A percentile compares a stretch with the other conserved stretches of the same genome.
Conservation (phyloP, 2,329 filamentous ascomycete genomes). For the Leptographium flavum region DNA sequence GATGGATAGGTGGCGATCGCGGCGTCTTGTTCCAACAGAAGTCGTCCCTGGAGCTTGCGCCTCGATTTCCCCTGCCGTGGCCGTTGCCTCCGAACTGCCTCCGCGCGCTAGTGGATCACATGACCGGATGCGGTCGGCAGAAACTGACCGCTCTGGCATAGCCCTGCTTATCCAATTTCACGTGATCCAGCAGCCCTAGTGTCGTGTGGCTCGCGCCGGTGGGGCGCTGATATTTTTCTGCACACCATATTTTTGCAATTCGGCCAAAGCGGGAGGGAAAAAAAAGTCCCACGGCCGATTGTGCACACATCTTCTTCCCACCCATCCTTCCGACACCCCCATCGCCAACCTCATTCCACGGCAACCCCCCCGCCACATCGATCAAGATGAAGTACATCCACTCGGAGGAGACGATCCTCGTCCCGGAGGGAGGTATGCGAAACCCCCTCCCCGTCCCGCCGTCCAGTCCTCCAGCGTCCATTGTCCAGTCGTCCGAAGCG, state of each 20-base stretch:
- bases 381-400: conserved; percentile 99
- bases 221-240: conserved; percentile 3
- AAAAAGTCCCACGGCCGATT: conserved; percentile 4
- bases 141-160: conserved; percentile 2
- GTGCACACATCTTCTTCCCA: not conserved
- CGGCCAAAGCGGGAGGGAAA: conserved; percentile 2
- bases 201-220: not conserved
- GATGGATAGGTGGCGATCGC: no score
- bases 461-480: not conserved
- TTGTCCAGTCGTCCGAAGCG: not conserved
- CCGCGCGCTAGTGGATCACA: not conserved
- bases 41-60: not conserved
- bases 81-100: conserved; percentile 1
- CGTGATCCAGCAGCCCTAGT: conserved; percentile 2
- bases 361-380: conserved; percentile 32
- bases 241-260: conserved; percentile 6
- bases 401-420: conserved; percentile 86
- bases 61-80: not conserved
- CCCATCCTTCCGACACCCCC: conserved; percentile 8
- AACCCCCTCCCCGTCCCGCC: not conserved
- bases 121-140: conserved; percentile 4
- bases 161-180: not conserved
- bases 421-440: conserved; percentile 91
- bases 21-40: not conserved
- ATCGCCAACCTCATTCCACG: conserved; percentile 19